Base-by-base conservation (phyloP, 345 rosid genomes). In the Citrus maxima region DNA sequence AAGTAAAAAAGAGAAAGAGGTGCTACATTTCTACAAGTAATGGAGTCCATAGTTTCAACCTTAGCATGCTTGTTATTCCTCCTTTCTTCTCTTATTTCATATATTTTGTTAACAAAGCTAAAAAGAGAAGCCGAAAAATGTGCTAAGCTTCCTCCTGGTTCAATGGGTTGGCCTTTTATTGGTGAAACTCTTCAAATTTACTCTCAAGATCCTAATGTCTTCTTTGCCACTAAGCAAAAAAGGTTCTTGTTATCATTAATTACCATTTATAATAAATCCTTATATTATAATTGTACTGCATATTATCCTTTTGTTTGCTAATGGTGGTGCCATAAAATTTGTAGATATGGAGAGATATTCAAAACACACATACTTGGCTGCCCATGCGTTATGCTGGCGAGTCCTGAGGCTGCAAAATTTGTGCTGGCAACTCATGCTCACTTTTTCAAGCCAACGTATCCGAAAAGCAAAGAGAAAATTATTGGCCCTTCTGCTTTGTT, bases 401-500 rank as follows among this genome's bases (percentile, higher is more conserved):
- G 94, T 65, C 97, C 92, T 0, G 98, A 92, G 81, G 98, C 98
- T 0, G 91, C 93, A 2, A 84, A 80, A 80, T 92, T 95, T 76
- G 98, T 95, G 72, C 82, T 95, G 76, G 95, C 89, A 78, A 93
- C 92, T 56, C 89, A 89, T 65, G 92, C 97, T 21, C 85, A 84
- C 71, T 78, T 93, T 89, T 95, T 93, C 94, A 92, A 87, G 85
- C 98, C 98, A 42, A 92, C 93, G 7, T 95, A 95, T 81, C 98
- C 98, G 0, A 89, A 83, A 69, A 89, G 97, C 90, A 95, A 95
- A 82, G 97, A 92, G 88, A 85, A 82, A 83, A 71, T 95, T 30
- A 92, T 95, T 22, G 98, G 98, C 65, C 91, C 95, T 14, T 82
- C 80, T 24, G 98, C 98, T 8, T 71, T 95, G 10, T 95, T 95